Evolutionary conservation across 495 filamentous ascomycete genomes (phyloP), one percentile per base, ranked within the genome.

Genomic region (Neurospora discreta): DNA sequence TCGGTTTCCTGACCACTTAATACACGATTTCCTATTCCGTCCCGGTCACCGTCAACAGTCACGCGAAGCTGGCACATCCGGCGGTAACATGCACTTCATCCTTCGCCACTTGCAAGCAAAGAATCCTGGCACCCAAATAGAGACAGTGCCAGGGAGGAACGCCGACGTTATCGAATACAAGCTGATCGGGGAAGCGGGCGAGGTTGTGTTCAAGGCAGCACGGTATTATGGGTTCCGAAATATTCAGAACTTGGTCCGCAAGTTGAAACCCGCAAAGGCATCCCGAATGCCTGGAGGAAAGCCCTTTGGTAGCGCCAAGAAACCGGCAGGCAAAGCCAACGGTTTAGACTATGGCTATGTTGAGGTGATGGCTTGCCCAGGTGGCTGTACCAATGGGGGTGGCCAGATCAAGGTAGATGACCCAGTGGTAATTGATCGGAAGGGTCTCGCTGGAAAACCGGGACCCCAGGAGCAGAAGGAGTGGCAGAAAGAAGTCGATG

Each of bases 341-440:
- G 81, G 82, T 16, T 79, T 85, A 6, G 92, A 95, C 15, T 94
- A 92, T 77, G 88, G 89, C 30, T 98, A 97, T 81, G 92, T 99
- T 13, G 95, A 99, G 78, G 96, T 99, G 41, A 99, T 99, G 95
- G 95, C 95, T 38, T 99, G 95, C 81, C 95, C 95, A 0, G 95
- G 96, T 11, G 95, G 95, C 1, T 99, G 95, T 80, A 99, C 95
- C 68, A 99, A 98, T 77, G 95, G 95, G 0, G 95, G 95, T 30
- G 95, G 95, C 1, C 95, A 99, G 84, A 90, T 99, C 72, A 95
- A 96, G 72, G 89, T 90, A 23, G 91, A 91, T 44, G 95, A 99
- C 79, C 86, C 90, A 18, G 71, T 85, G 2, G 78, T 86, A 7
- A 74, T 86, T 26, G 84, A 84, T 40, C 78, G 83, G 18, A 84